Conservation (phyloP, 306 rosid species). For the Oemleria cerasiformis region DNA sequence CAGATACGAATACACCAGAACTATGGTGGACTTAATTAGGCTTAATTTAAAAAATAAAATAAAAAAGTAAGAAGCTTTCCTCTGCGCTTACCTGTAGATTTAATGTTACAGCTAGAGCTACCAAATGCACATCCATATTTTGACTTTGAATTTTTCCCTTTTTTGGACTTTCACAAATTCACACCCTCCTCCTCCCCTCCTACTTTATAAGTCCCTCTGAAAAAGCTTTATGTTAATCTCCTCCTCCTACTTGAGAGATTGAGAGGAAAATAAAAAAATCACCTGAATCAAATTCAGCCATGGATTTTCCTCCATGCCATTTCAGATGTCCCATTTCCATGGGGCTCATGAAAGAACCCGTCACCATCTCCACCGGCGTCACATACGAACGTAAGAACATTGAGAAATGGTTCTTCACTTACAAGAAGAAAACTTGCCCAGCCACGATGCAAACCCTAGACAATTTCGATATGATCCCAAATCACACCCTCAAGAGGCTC, state of each 20-base stretch:
- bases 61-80: slow-evolving; percentile 17
- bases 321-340: slow-evolving; percentile 54
- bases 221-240: neutral
- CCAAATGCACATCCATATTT: slow-evolving; percentile 19
- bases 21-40: neutral
- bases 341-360: slow-evolving; percentile 53
- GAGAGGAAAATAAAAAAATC: neutral
- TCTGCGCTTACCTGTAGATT: slow-evolving; percentile 22
- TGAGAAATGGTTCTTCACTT: slow-evolving; percentile 49
- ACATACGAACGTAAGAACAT: slow-evolving; percentile 52
- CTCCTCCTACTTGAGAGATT: neutral
- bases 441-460: slow-evolving; percentile 44
- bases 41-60: neutral
- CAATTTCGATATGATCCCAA: slow-evolving; percentile 37
- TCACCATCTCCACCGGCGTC: slow-evolving; percentile 49
- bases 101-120: slow-evolving; percentile 19
- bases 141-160: slow-evolving; percentile 37
- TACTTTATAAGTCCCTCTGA: neutral
- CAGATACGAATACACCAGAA: slow-evolving; percentile 11
- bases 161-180: slow-evolving; percentile 9
- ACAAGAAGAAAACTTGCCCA: slow-evolving; percentile 55
- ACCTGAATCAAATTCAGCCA: slow-evolving; percentile 16
- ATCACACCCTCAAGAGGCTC: slow-evolving; percentile 53
- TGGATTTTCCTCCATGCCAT: slow-evolving; percentile 38
- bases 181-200: slow-evolving; percentile 13